A percentile compares a stretch with the other conserved stretches of the same genome.
Conservation (phyloP, 805 yeast genomes). For the Saturnispora gosingensis region DNA sequence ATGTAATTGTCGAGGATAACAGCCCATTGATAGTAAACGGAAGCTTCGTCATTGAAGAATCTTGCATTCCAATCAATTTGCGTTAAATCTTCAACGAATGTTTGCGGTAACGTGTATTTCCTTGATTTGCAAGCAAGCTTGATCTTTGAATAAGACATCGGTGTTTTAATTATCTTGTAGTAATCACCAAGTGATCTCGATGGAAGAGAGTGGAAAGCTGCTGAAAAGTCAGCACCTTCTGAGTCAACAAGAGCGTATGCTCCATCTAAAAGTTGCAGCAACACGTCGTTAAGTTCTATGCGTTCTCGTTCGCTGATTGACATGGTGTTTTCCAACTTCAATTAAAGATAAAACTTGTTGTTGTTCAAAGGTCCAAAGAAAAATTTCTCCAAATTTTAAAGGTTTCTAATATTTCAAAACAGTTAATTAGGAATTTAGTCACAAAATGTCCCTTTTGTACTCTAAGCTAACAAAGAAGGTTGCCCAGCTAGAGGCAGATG, state of each 20-base stretch:
- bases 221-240: slow-evolving; percentile 24
- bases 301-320: background rate
- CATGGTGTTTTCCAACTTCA: background rate
- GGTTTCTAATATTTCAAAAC: background rate
- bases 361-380: background rate
- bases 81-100: slow-evolving; percentile 66
- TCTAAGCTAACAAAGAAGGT: background rate
- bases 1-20: slow-evolving; percentile 45
- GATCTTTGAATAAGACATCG: slow-evolving; percentile 73
- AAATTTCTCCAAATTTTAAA: background rate
- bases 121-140: slow-evolving; percentile 46
- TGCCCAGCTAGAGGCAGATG: background rate
- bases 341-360: background rate
- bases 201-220: slow-evolving; percentile 63
- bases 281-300: background rate
- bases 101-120: slow-evolving; percentile 51
- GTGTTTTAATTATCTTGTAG: slow-evolving; percentile 66
- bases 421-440: background rate
- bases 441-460: slow-evolving; percentile 2
- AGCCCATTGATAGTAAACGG: slow-evolving; percentile 63
- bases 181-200: slow-evolving; percentile 64
- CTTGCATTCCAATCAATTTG: slow-evolving; percentile 90
- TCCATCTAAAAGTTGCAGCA: slow-evolving; percentile 13
- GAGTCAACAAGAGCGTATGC: slow-evolving; percentile 21
- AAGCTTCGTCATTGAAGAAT: slow-evolving; percentile 64